A percentile compares a stretch with the other conserved stretches of the same genome.
Evolutionary conservation across 1,139 yeast genomes (phyloP).

Genomic region (Diutina mesorugosa): DNA sequence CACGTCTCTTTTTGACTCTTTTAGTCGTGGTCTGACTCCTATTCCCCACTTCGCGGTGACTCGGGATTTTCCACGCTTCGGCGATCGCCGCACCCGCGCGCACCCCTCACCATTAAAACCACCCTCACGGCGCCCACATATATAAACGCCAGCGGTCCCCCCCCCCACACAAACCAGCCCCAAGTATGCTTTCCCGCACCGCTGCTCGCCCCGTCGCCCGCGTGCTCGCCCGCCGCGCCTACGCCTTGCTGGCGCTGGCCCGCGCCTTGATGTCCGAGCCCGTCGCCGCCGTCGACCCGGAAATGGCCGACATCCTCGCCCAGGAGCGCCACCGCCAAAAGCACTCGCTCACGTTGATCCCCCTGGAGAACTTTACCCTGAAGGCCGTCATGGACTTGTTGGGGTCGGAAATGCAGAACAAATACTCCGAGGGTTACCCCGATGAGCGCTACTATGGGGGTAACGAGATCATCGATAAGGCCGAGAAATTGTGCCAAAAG

Average conservation of each 20-base stretch:
- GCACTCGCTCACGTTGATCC: slow-evolving; percentile 88
- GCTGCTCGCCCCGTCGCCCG: background rate
- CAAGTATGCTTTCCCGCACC: background rate
- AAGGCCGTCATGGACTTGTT: slow-evolving; percentile 92
- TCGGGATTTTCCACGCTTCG: too few relatives aligned
- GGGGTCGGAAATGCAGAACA: slow-evolving; percentile 94
- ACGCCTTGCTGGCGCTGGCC: slow-evolving; percentile 1
- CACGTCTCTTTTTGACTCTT: too few relatives aligned
- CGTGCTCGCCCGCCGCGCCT: background rate
- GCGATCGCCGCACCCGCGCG: too few relatives aligned
- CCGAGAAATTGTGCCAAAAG: slow-evolving; percentile 82
- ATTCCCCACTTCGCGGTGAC: too few relatives aligned
- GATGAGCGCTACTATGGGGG: slow-evolving; percentile 87
- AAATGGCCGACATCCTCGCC: slow-evolving; percentile 68
- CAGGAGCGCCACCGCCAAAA: slow-evolving; percentile 89
- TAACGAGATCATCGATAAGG: slow-evolving; percentile 88
- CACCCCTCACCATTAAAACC: background rate
- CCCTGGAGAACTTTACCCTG: slow-evolving; percentile 95
- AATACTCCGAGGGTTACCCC: slow-evolving; percentile 80
- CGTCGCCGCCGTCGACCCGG: slow-evolving; percentile 41
- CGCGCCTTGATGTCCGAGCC: background rate
- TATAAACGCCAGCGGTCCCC: background rate
- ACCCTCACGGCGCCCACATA: background rate
- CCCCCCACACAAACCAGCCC: background rate
- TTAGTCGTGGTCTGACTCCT: too few relatives aligned